These are phyloP conservation scores for Parathielavia appendiculata DNA, from an alignment of 495 filamentous ascomycete species.

Conservation along the genomic window DNA sequence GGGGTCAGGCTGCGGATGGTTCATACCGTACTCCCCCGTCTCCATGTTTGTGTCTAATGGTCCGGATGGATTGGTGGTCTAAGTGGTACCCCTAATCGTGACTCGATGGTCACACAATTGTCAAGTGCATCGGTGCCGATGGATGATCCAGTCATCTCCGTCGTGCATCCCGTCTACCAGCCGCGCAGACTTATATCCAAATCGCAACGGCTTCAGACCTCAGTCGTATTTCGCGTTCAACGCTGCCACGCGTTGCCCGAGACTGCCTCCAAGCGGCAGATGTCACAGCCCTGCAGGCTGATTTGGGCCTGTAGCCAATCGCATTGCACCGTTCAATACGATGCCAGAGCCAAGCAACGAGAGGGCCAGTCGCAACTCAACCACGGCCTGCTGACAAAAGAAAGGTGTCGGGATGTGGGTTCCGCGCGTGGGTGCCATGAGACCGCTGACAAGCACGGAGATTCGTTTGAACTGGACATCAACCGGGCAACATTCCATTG, in stretches of 20 bases:
- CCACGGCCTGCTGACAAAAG: not conserved
- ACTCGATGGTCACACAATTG: too few relatives aligned
- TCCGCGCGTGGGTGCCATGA: too few relatives aligned
- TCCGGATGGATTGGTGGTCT: not conserved
- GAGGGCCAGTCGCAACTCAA: not conserved
- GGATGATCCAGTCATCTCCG: not conserved
- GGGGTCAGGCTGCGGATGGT: not conserved
- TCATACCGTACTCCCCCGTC: constrained; percentile 35
- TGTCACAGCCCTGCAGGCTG: not conserved
- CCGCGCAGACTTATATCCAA: constrained; percentile 3
- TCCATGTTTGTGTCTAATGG: constrained; percentile 27
- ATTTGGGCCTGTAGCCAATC: constrained; percentile 19
- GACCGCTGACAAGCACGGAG: too few relatives aligned
- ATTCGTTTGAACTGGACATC: too few relatives aligned
- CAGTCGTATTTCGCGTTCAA: constrained; percentile 20
- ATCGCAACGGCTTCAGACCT: not conserved
- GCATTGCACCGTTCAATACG: constrained; percentile 25
- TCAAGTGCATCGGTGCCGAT: not conserved
- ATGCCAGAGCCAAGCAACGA: not conserved
- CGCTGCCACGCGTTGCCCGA: not conserved
- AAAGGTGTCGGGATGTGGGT: too few relatives aligned
- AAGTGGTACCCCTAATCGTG: not conserved
- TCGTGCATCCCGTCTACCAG: not conserved
- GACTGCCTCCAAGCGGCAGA: not conserved
- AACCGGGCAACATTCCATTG: too few relatives aligned